phyloP scores from a whole-genome alignment of 495 filamentous ascomycete genomes.

The Patellaria atrata region DNA sequence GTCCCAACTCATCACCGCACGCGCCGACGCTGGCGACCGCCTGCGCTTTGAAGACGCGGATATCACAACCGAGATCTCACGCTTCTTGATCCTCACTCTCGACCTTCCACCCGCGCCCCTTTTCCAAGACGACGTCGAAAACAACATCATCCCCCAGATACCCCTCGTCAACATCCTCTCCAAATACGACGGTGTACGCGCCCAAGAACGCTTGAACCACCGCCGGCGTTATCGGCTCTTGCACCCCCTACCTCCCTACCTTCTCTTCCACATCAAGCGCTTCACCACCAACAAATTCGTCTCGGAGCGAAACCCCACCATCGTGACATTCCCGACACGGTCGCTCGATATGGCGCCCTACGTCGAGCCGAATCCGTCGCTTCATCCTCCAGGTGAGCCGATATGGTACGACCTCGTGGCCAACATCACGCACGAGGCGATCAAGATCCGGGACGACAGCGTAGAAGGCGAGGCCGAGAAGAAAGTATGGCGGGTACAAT shows the following conservation, averaged over 20 bases:
- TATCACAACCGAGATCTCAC: constrained; percentile 57
- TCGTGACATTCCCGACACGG: constrained; percentile 82
- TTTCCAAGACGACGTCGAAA: constrained; percentile 83
- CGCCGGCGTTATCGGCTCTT: constrained; percentile 80
- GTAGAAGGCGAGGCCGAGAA: constrained; percentile 69
- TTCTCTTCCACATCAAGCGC: constrained; percentile 92
- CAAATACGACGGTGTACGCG: constrained; percentile 84
- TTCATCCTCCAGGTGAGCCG: constrained; percentile 58
- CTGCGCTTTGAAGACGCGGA: constrained; percentile 88
- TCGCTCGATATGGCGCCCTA: constrained; percentile 80
- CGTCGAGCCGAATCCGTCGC: constrained; percentile 55
- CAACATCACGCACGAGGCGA: constrained; percentile 87
- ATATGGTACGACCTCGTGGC: constrained; percentile 94
- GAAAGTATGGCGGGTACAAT: constrained; percentile 62
- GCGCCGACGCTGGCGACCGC: constrained; percentile 74
- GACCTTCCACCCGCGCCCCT: constrained; percentile 86
- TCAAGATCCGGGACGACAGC: constrained; percentile 55
- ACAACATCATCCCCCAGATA: constrained; percentile 94
- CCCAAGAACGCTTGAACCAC: constrained; percentile 76
- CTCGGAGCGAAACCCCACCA: constrained; percentile 87
- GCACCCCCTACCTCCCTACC: constrained; percentile 82
- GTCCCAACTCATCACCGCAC: constrained; percentile 85
- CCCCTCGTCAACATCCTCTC: constrained; percentile 75
- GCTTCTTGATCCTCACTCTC: constrained; percentile 81
- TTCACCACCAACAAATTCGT: constrained; percentile 96